A percentile compares a stretch with the other conserved stretches of the same genome.
Evolutionary conservation across 768 basidiomycete genomes (phyloP).

Genomic region (Termitomyces eurrhizus): DNA sequence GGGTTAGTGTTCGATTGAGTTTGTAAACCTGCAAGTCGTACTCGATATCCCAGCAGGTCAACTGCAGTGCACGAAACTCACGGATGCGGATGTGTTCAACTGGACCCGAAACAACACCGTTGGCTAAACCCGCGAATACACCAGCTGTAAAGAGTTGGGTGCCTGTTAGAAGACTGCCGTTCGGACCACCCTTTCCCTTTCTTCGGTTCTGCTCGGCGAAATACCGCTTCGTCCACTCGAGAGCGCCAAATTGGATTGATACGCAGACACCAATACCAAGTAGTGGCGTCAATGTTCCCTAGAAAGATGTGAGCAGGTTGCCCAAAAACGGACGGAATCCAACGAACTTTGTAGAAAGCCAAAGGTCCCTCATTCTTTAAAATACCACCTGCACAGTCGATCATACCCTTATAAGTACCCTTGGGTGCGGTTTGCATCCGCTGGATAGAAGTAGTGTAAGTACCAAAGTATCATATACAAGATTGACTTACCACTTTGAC

Average conservation of each 20-base stretch:
- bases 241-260: constrained; percentile 91
- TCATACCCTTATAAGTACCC: constrained; percentile 85
- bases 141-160: constrained; percentile 75
- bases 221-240: constrained; percentile 81
- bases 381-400: constrained; percentile 88
- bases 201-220: constrained; percentile 63
- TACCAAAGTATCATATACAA: too few relatives aligned
- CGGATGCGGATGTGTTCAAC: constrained; percentile 98
- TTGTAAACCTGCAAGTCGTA: constrained; percentile 66
- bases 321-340: not conserved
- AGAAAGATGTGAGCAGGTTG: constrained; percentile 5
- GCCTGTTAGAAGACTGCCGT: constrained; percentile 55
- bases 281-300: constrained; percentile 90
- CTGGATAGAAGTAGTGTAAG: constrained; percentile 31
- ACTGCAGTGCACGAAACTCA: constrained; percentile 34
- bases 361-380: constrained; percentile 88
- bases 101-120: constrained; percentile 90
- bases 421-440: constrained; percentile 92
- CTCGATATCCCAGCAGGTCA: constrained; percentile 3
- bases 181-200: constrained; percentile 57
- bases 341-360: constrained; percentile 87
- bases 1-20: constrained; percentile 81
- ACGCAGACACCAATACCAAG: constrained; percentile 93
- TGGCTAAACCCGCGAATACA: constrained; percentile 82
- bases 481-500: constrained; percentile 82